These are phyloP conservation scores for Lactarius vividus DNA, from an alignment of 768 basidiomycete genomes.

Conservation along the genomic window DNA sequence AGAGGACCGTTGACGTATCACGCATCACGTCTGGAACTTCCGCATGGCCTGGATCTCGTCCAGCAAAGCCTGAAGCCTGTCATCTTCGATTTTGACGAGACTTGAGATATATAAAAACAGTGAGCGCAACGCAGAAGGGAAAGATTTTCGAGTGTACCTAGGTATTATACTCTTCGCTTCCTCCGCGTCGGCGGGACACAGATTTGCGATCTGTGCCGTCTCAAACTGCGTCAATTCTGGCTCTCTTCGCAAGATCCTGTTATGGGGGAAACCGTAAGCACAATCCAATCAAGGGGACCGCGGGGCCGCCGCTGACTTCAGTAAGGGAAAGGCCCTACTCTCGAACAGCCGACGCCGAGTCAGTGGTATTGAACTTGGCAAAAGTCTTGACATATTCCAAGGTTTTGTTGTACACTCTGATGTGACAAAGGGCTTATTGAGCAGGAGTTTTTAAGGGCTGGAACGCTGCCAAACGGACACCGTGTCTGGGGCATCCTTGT, in stretches of 20 bases:
- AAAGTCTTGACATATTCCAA: constrained; percentile 90
- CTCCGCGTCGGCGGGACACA: constrained; percentile 84
- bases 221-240: constrained; percentile 84
- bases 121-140: constrained; percentile 32
- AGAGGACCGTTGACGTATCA: constrained; percentile 33
- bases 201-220: constrained; percentile 88
- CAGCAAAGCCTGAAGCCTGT: constrained; percentile 73
- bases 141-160: constrained; percentile 47
- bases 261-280: constrained; percentile 6
- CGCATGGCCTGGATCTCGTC: constrained; percentile 89
- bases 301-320: background rate
- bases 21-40: constrained; percentile 71
- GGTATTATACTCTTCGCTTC: constrained; percentile 91
- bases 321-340: constrained; percentile 16
- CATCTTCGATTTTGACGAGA: constrained; percentile 85
- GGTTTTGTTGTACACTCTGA: constrained; percentile 90
- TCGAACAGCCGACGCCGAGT: constrained; percentile 82
- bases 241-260: constrained; percentile 75
- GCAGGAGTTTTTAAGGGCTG: background rate
- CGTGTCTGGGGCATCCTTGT: constrained; percentile 86
- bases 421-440: background rate
- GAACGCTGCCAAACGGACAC: constrained; percentile 48
- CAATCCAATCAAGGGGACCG: background rate
- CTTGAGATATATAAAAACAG: constrained; percentile 37
- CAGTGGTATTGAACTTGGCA: constrained; percentile 84